Evolutionary conservation across 345 rosid genomes (phyloP), one percentile per base, ranked within the genome.

Genomic region (Erysimum cheiranthoides): DNA sequence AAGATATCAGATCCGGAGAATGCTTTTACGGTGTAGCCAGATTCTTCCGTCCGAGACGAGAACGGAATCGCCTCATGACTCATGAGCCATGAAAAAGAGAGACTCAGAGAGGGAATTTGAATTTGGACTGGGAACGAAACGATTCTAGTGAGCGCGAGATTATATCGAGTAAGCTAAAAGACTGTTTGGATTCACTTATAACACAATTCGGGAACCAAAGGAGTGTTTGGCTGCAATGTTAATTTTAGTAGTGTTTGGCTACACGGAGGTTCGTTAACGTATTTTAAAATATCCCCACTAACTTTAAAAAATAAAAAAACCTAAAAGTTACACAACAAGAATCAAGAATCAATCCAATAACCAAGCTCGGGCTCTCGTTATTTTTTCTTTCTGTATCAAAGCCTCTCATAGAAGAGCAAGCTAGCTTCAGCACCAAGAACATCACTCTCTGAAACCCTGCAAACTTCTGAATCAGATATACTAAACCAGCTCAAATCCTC

Each of bases 371-470:
- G 2, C 9, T 40, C 45, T 61, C 2, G 21, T 38, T 61, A 17
- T 2, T 6, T 6, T 35, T 3, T 12, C 16, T 28, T 9, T 30
- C 12, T 53, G 45, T 1, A 25, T 66, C 5, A 47, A 32, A 73
- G 63, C 78, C 80, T 86, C 83, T 92, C 96, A 8, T 92, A 92
- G 69, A 92, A 92, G 66, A 94, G 97, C 85, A 94, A 66, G 85
- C 90, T 89, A 40, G 95, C 97, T 79, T 89, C 94, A 28, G 98
- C 90, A 57, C 84, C 81, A 30, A 89, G 88, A 81, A 90, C 95
- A 53, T 92, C 96, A 49, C 73, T 79, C 82, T 87, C 93, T 2
- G 89, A 76, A n/a, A 87, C 92, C 34, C 71, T 40, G 21, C 31
- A 16, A 14, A 92, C 97, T 50, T 92, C 76, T 3, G 95, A 84